These are phyloP conservation scores for Pseudogymnoascus sp. DNA, from an alignment of 2,329 filamentous ascomycete species.

Conservation along the genomic window DNA sequence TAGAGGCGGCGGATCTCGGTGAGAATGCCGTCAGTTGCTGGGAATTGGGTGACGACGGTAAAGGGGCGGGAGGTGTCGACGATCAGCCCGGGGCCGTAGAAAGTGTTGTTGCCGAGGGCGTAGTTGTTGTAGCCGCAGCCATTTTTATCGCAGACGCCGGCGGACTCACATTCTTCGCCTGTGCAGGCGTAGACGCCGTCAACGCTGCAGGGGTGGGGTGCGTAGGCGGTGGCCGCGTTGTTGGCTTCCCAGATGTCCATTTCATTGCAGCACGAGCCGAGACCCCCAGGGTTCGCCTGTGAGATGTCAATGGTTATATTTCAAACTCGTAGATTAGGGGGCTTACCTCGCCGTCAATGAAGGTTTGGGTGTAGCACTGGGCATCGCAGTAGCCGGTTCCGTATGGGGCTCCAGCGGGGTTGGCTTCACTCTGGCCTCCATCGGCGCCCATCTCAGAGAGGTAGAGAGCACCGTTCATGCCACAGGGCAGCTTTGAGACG, in stretches of 20 bases:
- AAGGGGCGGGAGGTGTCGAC: conserved; percentile 36
- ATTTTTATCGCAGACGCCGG: conserved; percentile 37
- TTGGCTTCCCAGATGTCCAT: conserved; percentile 52
- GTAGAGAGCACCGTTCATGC: conserved; percentile 41
- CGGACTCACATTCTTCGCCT: conserved; percentile 34
- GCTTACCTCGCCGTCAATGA: conserved; percentile 3
- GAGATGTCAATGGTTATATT: conserved; percentile 38
- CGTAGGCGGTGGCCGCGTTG: conserved; percentile 36
- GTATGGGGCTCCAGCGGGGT: conserved; percentile 39
- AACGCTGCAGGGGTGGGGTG: conserved; percentile 43
- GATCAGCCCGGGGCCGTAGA: conserved; percentile 21
- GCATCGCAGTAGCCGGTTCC: conserved; percentile 43
- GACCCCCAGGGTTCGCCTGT: conserved; percentile 36
- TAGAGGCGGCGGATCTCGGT: conserved; percentile 41
- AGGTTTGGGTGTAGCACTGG: conserved; percentile 26
- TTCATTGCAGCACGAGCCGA: conserved; percentile 46
- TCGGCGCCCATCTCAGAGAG: conserved; percentile 35
- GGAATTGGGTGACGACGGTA: conserved; percentile 46
- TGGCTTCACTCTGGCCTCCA: conserved; percentile 27
- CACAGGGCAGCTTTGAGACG: conserved; percentile 36
- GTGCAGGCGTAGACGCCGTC: conserved; percentile 38
- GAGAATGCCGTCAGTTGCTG: conserved; percentile 33
- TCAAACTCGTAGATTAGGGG: background rate
- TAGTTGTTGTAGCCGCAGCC: conserved; percentile 39
- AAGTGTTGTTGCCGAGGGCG: conserved; percentile 22